Evolutionary conservation across 2,329 filamentous ascomycete species (phyloP).

Genomic region (Talaromyces sp.): DNA sequence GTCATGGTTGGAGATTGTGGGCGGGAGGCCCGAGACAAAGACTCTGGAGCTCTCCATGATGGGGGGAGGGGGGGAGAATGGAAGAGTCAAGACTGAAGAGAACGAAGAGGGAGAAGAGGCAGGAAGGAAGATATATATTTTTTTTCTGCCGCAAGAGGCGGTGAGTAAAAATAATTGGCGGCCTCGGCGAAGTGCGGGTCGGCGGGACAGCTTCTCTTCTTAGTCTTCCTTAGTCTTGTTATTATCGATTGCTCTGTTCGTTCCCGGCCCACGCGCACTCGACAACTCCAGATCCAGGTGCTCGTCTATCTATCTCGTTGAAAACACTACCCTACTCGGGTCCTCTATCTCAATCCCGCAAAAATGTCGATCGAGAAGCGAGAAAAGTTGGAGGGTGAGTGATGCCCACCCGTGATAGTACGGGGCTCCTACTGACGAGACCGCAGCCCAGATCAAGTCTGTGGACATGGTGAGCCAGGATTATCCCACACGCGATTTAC

Average conservation of each 20-base stretch:
- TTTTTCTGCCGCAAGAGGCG: conserved; percentile 28
- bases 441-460: conserved; percentile 88
- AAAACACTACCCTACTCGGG: not conserved
- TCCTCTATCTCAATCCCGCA: conserved; percentile 1
- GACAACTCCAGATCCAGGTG: no score
- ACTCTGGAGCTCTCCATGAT: conserved; percentile 74
- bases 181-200: not conserved
- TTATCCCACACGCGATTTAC: not conserved
- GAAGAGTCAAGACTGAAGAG: conserved; percentile 14
- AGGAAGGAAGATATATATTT: conserved; percentile 3
- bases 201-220: not conserved
- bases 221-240: not conserved
- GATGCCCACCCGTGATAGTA: not conserved
- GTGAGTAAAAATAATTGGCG: conserved; percentile 19
- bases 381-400: conserved; percentile 72
- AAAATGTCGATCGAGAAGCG: conserved; percentile 51
- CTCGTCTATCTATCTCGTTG: not conserved
- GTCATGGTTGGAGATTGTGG: conserved; percentile 76
- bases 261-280: not conserved
- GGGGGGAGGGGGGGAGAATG: conserved; percentile 4
- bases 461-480: conserved; percentile 79
- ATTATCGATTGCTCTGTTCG: not conserved
- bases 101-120: conserved; percentile 12
- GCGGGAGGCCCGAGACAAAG: conserved; percentile 71
- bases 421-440: conserved; percentile 16